Evolutionary conservation across 768 basidiomycete species (phyloP), one percentile per base, ranked within the genome.

Genomic region (Amanita jacksonii): DNA sequence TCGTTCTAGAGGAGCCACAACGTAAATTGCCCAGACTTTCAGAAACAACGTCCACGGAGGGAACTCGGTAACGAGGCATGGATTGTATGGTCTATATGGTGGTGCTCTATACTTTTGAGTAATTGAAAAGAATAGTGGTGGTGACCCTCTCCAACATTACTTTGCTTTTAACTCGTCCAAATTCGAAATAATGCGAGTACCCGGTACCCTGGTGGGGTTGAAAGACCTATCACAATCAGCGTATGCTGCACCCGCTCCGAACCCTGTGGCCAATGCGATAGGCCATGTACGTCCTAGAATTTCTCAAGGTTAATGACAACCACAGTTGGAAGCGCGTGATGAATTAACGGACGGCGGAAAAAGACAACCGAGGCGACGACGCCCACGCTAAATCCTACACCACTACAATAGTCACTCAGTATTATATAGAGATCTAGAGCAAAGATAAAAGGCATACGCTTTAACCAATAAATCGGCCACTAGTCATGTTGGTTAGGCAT

Each of bases 171-270:
- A 22, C 43, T 44, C 44, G 33, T 45, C 44, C 8, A 45, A 30
- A 28, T 35, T 45, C 37, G 72, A 69, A 52, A 90, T 62, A 57
- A 91, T 73, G 50, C 85, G 77, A 35, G 82, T 85, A 48, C 90
- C 90, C 15, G 89, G 81, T 60, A 91, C 76, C 54, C 89, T 76
- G 38, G 90, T 83, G 15, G 88, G 85, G 66, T 91, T 91, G 77
- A 93, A 94, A 12, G 85, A 82, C 39, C 89, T 78, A 66, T 94
- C 87, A 64, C 90, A 92, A 72, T 93, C 90, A 23, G 86, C 81
- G 58, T 89, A 92, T 22, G 90, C 88, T 41, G 79, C 78, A 33
- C 90, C 90, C 31, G 80, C 73, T 25, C 90, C 90, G 58, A 92
- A 91, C 27, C 90, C 90, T 5, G 86, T 85, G 12, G 83, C 70